Evolutionary conservation across 176 grass and related monocot species (phyloP), one percentile per base, ranked within the genome.

Genomic region (Zizania latifolia): DNA sequence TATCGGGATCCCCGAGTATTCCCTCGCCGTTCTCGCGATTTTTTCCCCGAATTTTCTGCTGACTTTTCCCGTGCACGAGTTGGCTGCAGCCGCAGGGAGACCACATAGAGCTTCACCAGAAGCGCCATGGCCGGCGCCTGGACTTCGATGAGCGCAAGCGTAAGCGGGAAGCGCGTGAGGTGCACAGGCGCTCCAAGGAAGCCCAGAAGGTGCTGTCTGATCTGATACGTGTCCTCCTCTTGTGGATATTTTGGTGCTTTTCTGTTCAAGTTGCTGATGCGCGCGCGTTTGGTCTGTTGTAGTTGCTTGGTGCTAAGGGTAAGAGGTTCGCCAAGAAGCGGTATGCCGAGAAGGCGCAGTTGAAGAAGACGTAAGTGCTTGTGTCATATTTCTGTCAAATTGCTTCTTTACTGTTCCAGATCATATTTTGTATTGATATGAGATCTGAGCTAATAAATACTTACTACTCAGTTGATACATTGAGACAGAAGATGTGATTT

Each of bases 321-420:
- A 97, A 97, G 70, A 81, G 86, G 83, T 91, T 97, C 27, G 88
- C 94, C 23, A 91, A 91, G 86, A 93, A 97, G 62, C 84, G 89
- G 27, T 97, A 97, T 70, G 74, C 86, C 1, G 90, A 97, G 83
- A 93, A 97, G 90, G 94, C 88, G 6, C 76, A 89, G 74, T 71
- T 97, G 94, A 97, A 97, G 83, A 97, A 84, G 77, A 97, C 88
- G 94, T 97, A 97, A 89, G 87, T 59, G 28, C 9, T 50, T 68
- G 26, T 45, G 3, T 37, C 39, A 48, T 77, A 32, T 33, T 72
- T 68, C 10, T 60, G 29, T 58, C 55, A 8, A 53, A 2, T 59
- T 60, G 35, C 3, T n/a, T 11, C 17, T 54, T 69, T n/a, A n/a
- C n/a, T n/a, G n/a, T n/a, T n/a, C n/a, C n/a, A n/a, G n/a, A n/a